Evolutionary conservation across 2,329 filamentous ascomycete genomes (phyloP), one percentile per base, ranked within the genome.

Genomic region (Gaeumannomyces tritici): DNA sequence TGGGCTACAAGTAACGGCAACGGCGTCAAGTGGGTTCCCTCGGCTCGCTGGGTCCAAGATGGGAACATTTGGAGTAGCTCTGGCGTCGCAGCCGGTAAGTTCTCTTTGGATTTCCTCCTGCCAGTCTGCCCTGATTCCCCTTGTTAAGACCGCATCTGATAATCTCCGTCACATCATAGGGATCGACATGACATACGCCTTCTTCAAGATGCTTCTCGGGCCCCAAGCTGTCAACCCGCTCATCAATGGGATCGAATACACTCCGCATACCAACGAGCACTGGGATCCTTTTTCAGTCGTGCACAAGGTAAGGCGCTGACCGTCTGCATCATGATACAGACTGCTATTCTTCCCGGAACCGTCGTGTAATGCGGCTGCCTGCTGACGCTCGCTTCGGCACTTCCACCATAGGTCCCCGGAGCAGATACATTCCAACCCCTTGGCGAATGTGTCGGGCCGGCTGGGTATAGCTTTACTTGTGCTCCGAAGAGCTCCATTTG

Each of bases 1-100:
- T 70, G 65, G 62, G 75, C 77, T 4, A 75, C 72, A 7, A 65
- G 68, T 5, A 65, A 71, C 24, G 72, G 76, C 6, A 69, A 72
- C 0, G 69, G 73, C 3, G 77, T 82, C 1, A 68, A 76, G 0
- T 85, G 82, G 82, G 71, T 80, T 12, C 69, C 74, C 0, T 73
- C 73, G 35, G 81, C 82, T 27, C 72, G 82, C 33, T 85, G 81
- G 82, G 78, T 82, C 0, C 71, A 73, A 0, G 80, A 83, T 68
- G 80, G 79, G 0, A 80, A 82, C 64, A 71, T 84, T 4, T 85
- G 82, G 82, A 81, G 78, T 1, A 79, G 77, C 12, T 79, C 78
- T 0, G 81, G 82, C 0, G 77, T 84, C 12, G 77, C 75, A 61
- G 80, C 82, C 2, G 82, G 82, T 0, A 82, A 18, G 57, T 56